Conservation (phyloP, 2,329 filamentous ascomycete genomes). For the Calycina marina region DNA sequence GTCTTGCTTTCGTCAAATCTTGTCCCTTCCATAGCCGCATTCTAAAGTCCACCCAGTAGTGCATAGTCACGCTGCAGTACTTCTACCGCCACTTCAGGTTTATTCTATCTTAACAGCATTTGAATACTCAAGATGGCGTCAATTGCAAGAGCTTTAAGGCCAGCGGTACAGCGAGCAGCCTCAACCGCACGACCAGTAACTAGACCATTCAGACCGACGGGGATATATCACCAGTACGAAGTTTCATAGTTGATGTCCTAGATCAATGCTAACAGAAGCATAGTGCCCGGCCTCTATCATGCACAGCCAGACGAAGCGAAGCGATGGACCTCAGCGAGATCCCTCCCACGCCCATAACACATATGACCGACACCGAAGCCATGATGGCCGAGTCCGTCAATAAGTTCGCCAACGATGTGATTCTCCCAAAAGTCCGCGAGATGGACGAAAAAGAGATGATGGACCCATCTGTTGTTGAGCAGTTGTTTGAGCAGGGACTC, state of each 20-base stretch:
- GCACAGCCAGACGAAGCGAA: slow-evolving; percentile 40
- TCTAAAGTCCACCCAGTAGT: too few species aligned
- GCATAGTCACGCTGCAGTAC: too few species aligned
- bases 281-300: slow-evolving; percentile 41
- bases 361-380: slow-evolving; percentile 77
- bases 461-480: slow-evolving; percentile 78
- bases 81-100: too few species aligned
- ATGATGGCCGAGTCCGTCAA: slow-evolving; percentile 82
- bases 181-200: slow-evolving; percentile 25
- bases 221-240: slow-evolving; percentile 27
- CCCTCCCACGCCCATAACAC: slow-evolving; percentile 81
- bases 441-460: slow-evolving; percentile 97
- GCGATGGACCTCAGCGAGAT: slow-evolving; percentile 56
- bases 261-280: slow-evolving; percentile 4
- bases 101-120: slow-evolving; percentile 1
- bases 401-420: slow-evolving; percentile 79
- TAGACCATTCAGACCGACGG: slow-evolving; percentile 24
- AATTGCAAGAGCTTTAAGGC: slow-evolving; percentile 30
- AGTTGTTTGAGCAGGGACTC: slow-evolving; percentile 90
- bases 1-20: too few species aligned
- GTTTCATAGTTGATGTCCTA: background rate
- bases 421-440: slow-evolving; percentile 81
- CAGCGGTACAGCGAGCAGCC: slow-evolving; percentile 26
- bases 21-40: too few species aligned
- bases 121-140: slow-evolving; percentile 28